Evolutionary conservation across 768 basidiomycete species (phyloP), one percentile per base, ranked within the genome.

Genomic region (Podaxis sp.): DNA sequence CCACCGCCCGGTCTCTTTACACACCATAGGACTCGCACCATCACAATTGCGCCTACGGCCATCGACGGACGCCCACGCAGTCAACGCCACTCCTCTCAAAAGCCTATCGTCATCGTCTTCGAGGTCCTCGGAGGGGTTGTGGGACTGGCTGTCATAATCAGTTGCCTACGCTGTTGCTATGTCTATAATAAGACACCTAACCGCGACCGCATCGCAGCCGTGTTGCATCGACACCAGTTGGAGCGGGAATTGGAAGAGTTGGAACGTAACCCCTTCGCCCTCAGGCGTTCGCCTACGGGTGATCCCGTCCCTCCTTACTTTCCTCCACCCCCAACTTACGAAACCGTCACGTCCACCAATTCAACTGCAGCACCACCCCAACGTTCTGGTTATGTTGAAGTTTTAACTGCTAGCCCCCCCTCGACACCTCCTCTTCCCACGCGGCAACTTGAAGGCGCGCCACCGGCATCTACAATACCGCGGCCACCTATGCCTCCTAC

Each of bases 291-390:
- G 37, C 71, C 74, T 36, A 66, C 73, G 46, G 75, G 67, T 10
- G 81, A 80, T 15, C 82, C 84, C 20, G 81, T 82, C 1, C 84
- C 85, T 48, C 82, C 82, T 1, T 86, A 86, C 68, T 69, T 80
- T 53, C 78, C 77, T n/a, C 78, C 77, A 20, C 84, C 85, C 12
- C 78, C 82, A 4, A 73, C 77, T 3, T 86, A 86, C 67, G 72
- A 74, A 3, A 68, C 41, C 20, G 24, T 49, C 48, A 15, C 38
- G 1, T 46, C 52, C 4, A 37, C 22, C 5, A 20, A n/a, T 28
- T 44, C 63, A 26, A 41, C 41, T 41, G 10, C 52, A 8, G 38
- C n/a, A 11, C 57, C 44, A 12, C 60, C 52, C 13, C 65, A 17
- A 48, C 62, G 52, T 13, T 56, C 59, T 36, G 59, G 65, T 24